Evolutionary conservation across 257 asterid genomes (phyloP), one percentile per base, ranked within the genome.

Genomic region (Solanum chiquidenum): DNA sequence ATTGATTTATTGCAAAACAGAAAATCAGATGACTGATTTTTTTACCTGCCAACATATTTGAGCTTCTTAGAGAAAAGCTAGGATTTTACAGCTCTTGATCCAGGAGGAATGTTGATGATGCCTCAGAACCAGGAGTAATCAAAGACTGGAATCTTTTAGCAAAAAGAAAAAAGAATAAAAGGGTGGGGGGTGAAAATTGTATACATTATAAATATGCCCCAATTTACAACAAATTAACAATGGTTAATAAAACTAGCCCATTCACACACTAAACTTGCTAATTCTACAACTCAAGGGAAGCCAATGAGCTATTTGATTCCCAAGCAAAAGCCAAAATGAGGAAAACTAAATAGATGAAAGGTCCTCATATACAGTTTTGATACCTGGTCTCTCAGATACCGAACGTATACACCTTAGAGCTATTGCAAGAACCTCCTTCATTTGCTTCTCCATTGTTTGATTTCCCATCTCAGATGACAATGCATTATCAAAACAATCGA

Each of bases 311-410:
- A 90, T 87, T 96, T 94, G 95, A 96, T 93, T 89, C 97, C 99
- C 98, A 90, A 82, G 55, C 34, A 33, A 58, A 42, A 84, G 77
- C 60, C 90, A 83, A 84, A 85, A 74, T 18, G 77, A 35, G 40
- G 89, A 88, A 64, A 86, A 77, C 94, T 96, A 97, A 90, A 97
- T 93, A 42, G 99, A 95, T 1, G 99, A 97, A 21, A 97, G 95
- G 90, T 97, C 99, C 89, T 97, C 99, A 86, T 97, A 97, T 27
- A 95, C 91, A 2, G 95, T 94, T 95, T 97, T 95, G 89, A 97
- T 97, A 13, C 99, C 99, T 6, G 99, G 98, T 91, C 99, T 93
- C 90, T 95, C 98, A 3, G 98, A 91, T 21, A 97, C 98, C 4
- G 94, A 91, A 3, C 98, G 94, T 58, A 97, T 93, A 68, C 99